Percentiles rank a stretch among this genome's conserved stretches.
These are phyloP conservation scores for Barnettozyma pratensis DNA, from an alignment of 805 yeast species.

Conservation along the genomic window DNA sequence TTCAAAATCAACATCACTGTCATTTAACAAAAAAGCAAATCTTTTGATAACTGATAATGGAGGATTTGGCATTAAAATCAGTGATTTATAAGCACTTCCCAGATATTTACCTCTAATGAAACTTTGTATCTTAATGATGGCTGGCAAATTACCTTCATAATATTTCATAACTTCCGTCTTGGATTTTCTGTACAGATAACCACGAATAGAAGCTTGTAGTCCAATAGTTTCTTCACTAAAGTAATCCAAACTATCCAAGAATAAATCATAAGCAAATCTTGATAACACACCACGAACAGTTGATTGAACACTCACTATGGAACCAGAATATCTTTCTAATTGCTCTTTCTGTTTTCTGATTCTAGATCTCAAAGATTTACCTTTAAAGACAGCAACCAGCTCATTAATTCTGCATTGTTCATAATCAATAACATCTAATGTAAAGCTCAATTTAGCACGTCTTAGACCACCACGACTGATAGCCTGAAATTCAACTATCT, in stretches of 20 bases:
- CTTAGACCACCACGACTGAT: conserved; percentile 40
- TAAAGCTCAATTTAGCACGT: conserved; percentile 23
- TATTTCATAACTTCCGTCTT: conserved; percentile 33
- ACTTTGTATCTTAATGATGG: conserved; percentile 71
- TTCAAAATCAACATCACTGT: conserved; percentile 66
- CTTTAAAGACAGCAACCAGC: conserved; percentile 38
- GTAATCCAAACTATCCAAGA: conserved; percentile 47
- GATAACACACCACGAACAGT: conserved; percentile 56
- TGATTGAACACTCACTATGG: conserved; percentile 47
- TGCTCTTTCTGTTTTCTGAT: conserved; percentile 4
- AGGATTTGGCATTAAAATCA: conserved; percentile 69
- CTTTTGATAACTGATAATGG: conserved; percentile 70
- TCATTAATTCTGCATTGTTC: conserved; percentile 21
- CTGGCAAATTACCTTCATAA: conserved; percentile 51
- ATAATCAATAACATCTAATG: conserved; percentile 23
- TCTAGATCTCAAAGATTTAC: conserved; percentile 29
- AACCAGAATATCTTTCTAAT: neutral
- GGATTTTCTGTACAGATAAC: conserved; percentile 35
- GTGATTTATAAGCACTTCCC: conserved; percentile 65
- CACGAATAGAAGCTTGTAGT: conserved; percentile 55
- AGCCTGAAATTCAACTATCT: conserved; percentile 48
- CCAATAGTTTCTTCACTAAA: conserved; percentile 33
- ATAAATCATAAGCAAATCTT: conserved; percentile 51
- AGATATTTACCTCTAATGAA: conserved; percentile 61
- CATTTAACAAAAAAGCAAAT: conserved; percentile 72